A percentile compares a stretch with the other conserved stretches of the same genome.
phyloP scores from a whole-genome alignment of 257 asterid genomes.

The Solanum piurae region DNA sequence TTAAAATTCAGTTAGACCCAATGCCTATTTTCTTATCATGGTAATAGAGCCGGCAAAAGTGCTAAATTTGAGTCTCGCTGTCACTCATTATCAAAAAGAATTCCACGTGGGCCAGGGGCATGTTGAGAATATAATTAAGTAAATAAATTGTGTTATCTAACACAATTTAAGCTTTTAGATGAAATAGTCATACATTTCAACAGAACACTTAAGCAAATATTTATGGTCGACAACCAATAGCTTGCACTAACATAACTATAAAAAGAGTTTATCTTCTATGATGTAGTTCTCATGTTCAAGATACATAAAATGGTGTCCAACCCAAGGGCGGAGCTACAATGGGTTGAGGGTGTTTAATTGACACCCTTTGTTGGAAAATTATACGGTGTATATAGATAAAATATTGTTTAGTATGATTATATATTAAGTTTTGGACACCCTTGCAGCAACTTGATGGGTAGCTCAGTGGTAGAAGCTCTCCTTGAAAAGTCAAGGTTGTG shows the following conservation, averaged over 20 bases:
- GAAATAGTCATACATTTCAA: not conserved
- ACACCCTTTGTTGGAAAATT: too few relatives aligned
- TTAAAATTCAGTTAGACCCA: not conserved
- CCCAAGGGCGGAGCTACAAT: too few relatives aligned
- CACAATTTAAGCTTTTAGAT: not conserved
- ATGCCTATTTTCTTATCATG: not conserved
- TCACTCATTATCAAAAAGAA: not conserved
- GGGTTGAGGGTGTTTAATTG: too few relatives aligned
- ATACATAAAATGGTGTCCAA: not conserved
- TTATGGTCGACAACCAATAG: not conserved
- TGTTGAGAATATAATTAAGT: not conserved
- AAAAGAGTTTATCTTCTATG: not conserved
- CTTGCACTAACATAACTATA: not conserved
- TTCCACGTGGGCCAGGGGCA: not conserved
- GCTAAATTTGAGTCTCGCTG: not conserved
- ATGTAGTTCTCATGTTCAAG: not conserved
- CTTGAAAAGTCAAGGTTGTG: too few relatives aligned
- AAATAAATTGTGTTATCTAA: not conserved
- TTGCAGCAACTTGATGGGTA: too few relatives aligned
- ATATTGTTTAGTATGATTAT: too few relatives aligned
- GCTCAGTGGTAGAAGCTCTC: too few relatives aligned
- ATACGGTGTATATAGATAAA: too few relatives aligned
- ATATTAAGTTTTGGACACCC: too few relatives aligned
- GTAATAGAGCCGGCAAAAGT: not conserved
- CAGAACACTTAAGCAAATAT: not conserved